Percentiles rank a stretch among this genome's conserved stretches.
These are phyloP conservation scores for Candida incommunis DNA, from an alignment of 805 yeast genomes.

Conservation along the genomic window DNA sequence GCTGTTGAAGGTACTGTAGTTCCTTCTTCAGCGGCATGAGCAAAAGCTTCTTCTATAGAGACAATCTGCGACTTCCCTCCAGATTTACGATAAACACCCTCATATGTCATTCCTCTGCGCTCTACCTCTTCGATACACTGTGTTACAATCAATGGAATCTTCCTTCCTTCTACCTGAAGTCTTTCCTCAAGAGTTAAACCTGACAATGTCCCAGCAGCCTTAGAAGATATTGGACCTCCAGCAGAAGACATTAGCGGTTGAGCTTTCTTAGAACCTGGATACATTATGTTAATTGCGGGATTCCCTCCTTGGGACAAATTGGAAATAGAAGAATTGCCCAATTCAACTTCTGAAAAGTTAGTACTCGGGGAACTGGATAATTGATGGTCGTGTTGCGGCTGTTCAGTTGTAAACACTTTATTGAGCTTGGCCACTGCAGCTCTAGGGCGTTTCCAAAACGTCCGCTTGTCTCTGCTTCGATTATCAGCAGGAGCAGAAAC, in stretches of 20 bases:
- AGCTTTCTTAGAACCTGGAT: neutral
- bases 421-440: constrained; percentile 23
- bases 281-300: neutral
- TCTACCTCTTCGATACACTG: constrained; percentile 70
- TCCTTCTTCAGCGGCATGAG: constrained; percentile 20
- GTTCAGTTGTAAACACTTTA: constrained; percentile 18
- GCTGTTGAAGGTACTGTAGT: constrained; percentile 14
- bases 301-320: neutral
- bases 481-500: constrained; percentile 12
- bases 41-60: constrained; percentile 27
- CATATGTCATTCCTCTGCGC: constrained; percentile 54
- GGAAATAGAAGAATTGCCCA: neutral
- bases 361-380: neutral
- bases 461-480: constrained; percentile 6
- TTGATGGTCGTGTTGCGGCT: constrained; percentile 6
- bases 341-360: neutral
- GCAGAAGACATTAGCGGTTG: neutral
- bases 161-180: constrained; percentile 42
- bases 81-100: constrained; percentile 83
- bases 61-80: constrained; percentile 65
- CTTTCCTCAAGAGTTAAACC: constrained; percentile 49
- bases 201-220: constrained; percentile 14
- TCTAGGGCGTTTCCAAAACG: constrained; percentile 22
- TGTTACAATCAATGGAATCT: constrained; percentile 57
- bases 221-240: neutral